A percentile compares a stretch with the other conserved stretches of the same genome.
These are phyloP conservation scores for Astrocystis sublimbata DNA, from an alignment of 495 filamentous ascomycete species.

Conservation along the genomic window DNA sequence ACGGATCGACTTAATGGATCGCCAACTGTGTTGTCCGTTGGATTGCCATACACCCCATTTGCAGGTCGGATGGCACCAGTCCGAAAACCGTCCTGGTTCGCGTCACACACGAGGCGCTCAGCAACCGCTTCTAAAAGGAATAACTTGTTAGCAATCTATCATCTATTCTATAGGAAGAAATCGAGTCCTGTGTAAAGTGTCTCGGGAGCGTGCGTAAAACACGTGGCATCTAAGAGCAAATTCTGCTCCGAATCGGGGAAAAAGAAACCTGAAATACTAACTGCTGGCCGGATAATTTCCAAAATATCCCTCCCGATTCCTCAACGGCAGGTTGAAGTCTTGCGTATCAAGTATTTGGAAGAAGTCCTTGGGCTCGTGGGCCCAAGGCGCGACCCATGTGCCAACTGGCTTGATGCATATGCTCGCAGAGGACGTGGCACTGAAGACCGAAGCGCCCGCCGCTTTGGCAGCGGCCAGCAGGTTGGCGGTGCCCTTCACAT, in stretches of 20 bases:
- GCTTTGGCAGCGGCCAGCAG: constrained; percentile 54
- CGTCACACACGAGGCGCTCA: constrained; percentile 52
- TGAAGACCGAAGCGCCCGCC: constrained; percentile 53
- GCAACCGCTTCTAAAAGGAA: constrained; percentile 54
- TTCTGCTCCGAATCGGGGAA: too few species aligned
- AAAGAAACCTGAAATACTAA: too few species aligned
- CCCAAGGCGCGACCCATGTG: constrained; percentile 55
- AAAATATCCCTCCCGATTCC: constrained; percentile 53
- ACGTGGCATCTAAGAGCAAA: too few species aligned
- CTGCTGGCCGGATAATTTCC: constrained; percentile 59
- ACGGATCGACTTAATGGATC: constrained; percentile 38
- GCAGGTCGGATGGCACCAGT: constrained; percentile 60
- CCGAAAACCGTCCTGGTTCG: constrained; percentile 46
- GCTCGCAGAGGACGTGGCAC: constrained; percentile 61
- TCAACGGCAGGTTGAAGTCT: constrained; percentile 46
- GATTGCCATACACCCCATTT: constrained; percentile 61
- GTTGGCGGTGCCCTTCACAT: constrained; percentile 61
- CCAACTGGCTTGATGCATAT: constrained; percentile 48
- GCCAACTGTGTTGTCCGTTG: constrained; percentile 52
- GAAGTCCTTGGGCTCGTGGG: constrained; percentile 37
- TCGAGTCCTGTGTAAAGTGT: too few species aligned
- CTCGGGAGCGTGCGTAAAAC: too few species aligned
- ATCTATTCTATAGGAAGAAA: too few species aligned
- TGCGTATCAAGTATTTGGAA: constrained; percentile 49
- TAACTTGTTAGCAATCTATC: too few species aligned